Base-by-base conservation (phyloP, 352 stramenopile genomes). In the Pythium scleroteichum region DNA sequence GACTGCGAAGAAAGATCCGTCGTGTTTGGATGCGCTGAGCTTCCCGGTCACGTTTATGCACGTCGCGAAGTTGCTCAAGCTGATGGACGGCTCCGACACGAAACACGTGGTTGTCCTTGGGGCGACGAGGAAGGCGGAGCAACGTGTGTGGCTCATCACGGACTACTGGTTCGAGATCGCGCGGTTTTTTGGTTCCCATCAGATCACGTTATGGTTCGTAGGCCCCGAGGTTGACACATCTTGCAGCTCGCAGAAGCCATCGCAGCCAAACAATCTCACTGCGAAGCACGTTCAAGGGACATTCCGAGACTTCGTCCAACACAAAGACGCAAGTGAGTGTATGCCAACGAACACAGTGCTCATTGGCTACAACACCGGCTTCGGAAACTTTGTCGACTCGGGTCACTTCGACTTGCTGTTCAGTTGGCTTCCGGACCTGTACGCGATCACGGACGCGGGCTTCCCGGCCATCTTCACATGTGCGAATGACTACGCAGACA, bases 361-460 rank as follows among this genome's bases (percentile, higher is more conserved):
- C 41, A 63, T 90, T 9, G 83, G 75, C 4, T 90, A 84, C 62
- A 92, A 90, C 64, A 87, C 83, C 5, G 83, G 83, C 42, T 92
- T 92, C 60, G 83, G 81, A 17, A 92, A 88, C 64, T 90, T 93
- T 66, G 63, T 90, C 32, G 81, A 90, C 19, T 78, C 78, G 3
- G 50, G 67, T 3, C 60, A 69, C 14, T 59, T 80, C 48, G 73
- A 76, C 2, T 38, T 90, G 33, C 69, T 92, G 41, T 85, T 88
- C 56, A 90, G 83, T 24, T 92, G 81, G 81, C 76, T 93, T 8
- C 72, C 77, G 3, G 79, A 90, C 49, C 62, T 92, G 3, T 75
- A 79, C 39, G 64, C 66, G 8, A 85, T 91, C 46, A 75, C 74
- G 0, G 72, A 78, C 17, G 77, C 79, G 1, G 61, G 41, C 9